phyloP scores from a whole-genome alignment of 768 basidiomycete species.

The Termitomyces sp. region DNA sequence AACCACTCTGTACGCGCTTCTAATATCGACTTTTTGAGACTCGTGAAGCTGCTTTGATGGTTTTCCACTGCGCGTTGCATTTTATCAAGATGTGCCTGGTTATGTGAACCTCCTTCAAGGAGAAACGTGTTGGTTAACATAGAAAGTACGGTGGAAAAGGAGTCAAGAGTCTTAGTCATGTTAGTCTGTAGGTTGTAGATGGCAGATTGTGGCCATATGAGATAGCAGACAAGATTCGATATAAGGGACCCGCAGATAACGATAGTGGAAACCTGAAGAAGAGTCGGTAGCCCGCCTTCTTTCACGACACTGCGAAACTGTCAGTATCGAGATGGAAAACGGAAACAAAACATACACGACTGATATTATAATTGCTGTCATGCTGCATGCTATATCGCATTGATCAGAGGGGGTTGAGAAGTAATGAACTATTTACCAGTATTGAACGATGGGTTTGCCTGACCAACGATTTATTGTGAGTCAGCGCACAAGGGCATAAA shows the following conservation, averaged over 20 bases:
- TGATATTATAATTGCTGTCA: slow-evolving; percentile 80
- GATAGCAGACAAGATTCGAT: slow-evolving; percentile 81
- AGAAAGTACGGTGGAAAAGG: slow-evolving; percentile 80
- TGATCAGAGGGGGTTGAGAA: not conserved
- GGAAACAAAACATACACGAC: slow-evolving; percentile 51
- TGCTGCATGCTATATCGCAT: slow-evolving; percentile 60
- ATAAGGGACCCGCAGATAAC: slow-evolving; percentile 70
- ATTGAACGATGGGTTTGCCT: slow-evolving; percentile 80
- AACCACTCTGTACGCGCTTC: slow-evolving; percentile 90
- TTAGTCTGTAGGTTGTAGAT: slow-evolving; percentile 76
- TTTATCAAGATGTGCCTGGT: slow-evolving; percentile 50
- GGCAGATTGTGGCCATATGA: slow-evolving; percentile 83
- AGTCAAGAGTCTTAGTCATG: slow-evolving; percentile 82
- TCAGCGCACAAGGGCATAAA: not conserved
- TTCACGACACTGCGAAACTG: slow-evolving; percentile 61
- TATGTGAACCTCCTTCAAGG: slow-evolving; percentile 58
- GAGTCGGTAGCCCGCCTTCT: slow-evolving; percentile 76
- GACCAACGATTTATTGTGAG: not conserved
- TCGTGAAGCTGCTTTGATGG: slow-evolving; percentile 88
- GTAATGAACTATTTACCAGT: slow-evolving; percentile 45
- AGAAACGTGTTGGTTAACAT: slow-evolving; percentile 85
- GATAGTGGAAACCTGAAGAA: slow-evolving; percentile 72
- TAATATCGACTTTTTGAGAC: slow-evolving; percentile 75
- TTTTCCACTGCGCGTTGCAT: slow-evolving; percentile 77
- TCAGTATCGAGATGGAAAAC: not conserved